These are phyloP conservation scores for Cladorrhinum samala DNA, from an alignment of 495 filamentous ascomycete genomes.

Conservation along the genomic window DNA sequence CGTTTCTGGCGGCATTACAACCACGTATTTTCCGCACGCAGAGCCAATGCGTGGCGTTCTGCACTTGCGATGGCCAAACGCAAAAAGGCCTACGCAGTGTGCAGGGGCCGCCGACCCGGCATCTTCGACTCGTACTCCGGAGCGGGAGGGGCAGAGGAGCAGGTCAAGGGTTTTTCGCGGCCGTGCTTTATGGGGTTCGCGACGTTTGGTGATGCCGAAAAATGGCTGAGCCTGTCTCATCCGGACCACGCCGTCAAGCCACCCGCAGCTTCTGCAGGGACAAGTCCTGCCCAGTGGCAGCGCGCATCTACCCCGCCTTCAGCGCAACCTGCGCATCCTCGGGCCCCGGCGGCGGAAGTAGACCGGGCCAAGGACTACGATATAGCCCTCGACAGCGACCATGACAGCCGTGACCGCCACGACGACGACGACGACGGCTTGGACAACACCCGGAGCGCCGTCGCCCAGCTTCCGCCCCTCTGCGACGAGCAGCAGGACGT, in stretches of 20 bases:
- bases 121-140: too few species aligned
- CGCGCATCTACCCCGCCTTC: not conserved
- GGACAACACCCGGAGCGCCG: not conserved
- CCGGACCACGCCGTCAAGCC: not conserved
- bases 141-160: not conserved
- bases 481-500: constrained; percentile 43
- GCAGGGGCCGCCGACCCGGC: too few species aligned
- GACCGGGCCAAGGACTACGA: not conserved
- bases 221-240: not conserved
- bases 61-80: too few species aligned
- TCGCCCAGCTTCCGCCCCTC: constrained; percentile 11
- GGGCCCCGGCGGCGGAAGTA: not conserved
- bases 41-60: too few species aligned
- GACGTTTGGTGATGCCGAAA: not conserved
- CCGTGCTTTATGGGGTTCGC: not conserved
- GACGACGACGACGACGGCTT: not conserved
- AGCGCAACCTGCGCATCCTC: not conserved
- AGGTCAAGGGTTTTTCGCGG: not conserved
- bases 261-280: not conserved
- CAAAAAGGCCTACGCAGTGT: too few species aligned
- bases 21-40: too few species aligned
- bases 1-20: too few species aligned
- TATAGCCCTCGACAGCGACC: not conserved
- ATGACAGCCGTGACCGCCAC: too few species aligned
- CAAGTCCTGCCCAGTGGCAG: not conserved